Percentiles rank a stretch among this genome's conserved stretches.
Evolutionary conservation across 148 eudicot genomes (phyloP).

Genomic region (Chenopodium quinoa): DNA sequence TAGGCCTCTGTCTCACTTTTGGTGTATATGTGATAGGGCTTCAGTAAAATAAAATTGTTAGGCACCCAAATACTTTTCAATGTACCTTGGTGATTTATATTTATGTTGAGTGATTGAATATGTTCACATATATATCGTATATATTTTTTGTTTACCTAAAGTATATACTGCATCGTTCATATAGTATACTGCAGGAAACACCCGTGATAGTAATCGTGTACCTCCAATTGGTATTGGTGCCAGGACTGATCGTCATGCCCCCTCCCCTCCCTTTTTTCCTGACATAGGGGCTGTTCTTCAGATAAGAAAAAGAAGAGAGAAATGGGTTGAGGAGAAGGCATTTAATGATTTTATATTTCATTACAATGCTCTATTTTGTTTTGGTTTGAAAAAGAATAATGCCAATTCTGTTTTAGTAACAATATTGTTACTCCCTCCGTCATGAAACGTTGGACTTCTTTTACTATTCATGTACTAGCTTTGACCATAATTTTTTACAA

Average conservation of each 20-base stretch:
- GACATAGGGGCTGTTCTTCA: too few species aligned
- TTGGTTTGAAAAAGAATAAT: not conserved
- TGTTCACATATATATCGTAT: not conserved
- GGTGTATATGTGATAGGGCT: slow-evolving; percentile 12
- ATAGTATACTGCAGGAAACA: not conserved
- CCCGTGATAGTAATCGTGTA: not conserved
- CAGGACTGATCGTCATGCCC: not conserved
- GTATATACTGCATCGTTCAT: not conserved
- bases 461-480: too few species aligned
- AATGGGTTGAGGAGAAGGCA: too few species aligned
- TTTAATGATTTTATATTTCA: too few species aligned
- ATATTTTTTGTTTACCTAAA: not conserved
- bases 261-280: too few species aligned
- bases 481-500: too few species aligned
- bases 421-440: too few species aligned
- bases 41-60: not conserved
- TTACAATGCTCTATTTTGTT: too few species aligned
- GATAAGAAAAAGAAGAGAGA: too few species aligned
- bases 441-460: too few species aligned
- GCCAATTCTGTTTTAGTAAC: not conserved
- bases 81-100: not conserved
- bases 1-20: not conserved
- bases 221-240: not conserved
- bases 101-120: not conserved
- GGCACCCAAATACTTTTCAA: not conserved